phyloP scores from a whole-genome alignment of 371 early-diverging fungal genomes.

The Gilbertella persicaria region DNA sequence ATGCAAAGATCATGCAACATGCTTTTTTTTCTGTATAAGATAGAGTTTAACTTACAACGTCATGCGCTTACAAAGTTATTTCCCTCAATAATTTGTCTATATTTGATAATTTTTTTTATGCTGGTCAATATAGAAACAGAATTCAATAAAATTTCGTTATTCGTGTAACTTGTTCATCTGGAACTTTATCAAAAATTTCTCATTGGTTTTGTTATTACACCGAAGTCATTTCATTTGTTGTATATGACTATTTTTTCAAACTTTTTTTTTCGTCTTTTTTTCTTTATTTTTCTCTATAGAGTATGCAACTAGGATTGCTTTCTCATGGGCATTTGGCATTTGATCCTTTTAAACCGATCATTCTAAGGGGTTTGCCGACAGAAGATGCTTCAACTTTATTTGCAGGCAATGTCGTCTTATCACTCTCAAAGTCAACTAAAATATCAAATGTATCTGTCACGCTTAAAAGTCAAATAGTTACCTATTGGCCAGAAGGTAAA shows the following conservation, averaged over 20 bases:
- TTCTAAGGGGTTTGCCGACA: conserved; percentile 30
- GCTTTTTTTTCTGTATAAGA: no score
- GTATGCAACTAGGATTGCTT: conserved; percentile 26
- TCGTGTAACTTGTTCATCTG: no score
- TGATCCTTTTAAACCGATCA: conserved; percentile 36
- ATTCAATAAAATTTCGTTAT: no score
- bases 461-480: conserved; percentile 20
- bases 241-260: not conserved
- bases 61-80: no score
- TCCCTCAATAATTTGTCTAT: no score
- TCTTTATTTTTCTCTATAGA: not conserved
- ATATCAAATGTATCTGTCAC: conserved; percentile 27
- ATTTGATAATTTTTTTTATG: no score
- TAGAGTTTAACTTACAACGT: no score
- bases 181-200: no score
- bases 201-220: not conserved
- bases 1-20: no score
- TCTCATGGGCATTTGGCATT: conserved; percentile 33
- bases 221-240: not conserved
- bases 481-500: conserved; percentile 41
- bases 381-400: conserved; percentile 39
- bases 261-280: not conserved
- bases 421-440: conserved; percentile 29
- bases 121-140: no score
- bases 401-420: conserved; percentile 28